A percentile compares a stretch with the other conserved stretches of the same genome.
These are phyloP conservation scores for Colletotrichum cereale DNA, from an alignment of 2,329 filamentous ascomycete species.

Conservation along the genomic window DNA sequence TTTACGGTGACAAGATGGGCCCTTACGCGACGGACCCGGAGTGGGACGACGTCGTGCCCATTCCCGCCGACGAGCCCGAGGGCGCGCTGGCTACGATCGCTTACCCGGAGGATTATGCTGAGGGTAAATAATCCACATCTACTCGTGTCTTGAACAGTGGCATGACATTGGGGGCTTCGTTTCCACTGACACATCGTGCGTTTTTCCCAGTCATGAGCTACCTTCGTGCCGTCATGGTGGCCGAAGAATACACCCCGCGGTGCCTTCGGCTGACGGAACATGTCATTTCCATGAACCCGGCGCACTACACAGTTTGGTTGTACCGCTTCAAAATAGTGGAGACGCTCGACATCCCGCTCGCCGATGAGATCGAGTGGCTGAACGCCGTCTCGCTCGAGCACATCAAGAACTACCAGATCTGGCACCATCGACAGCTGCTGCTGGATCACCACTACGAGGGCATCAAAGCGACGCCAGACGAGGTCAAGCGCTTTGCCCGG, in stretches of 20 bases:
- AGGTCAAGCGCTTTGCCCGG: constrained; percentile 68
- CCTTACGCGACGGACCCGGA: constrained; percentile 75
- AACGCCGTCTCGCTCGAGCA: constrained; percentile 85
- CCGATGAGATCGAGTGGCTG: constrained; percentile 85
- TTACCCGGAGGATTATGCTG: constrained; percentile 89
- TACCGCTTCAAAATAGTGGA: constrained; percentile 88
- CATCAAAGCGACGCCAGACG: constrained; percentile 65
- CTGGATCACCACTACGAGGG: constrained; percentile 69
- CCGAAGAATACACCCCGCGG: constrained; percentile 84
- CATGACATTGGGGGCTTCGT: background rate
- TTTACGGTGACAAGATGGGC: constrained; percentile 64
- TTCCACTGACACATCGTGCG: constrained; percentile 14
- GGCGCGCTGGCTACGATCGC: constrained; percentile 91
- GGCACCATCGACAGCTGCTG: constrained; percentile 79
- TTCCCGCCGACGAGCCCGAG: constrained; percentile 86
- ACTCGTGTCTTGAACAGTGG: background rate
- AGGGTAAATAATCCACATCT: constrained; percentile 63
- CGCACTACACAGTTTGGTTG: constrained; percentile 98
- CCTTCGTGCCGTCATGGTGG: constrained; percentile 92
- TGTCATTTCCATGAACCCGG: constrained; percentile 92
- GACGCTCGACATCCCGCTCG: constrained; percentile 72
- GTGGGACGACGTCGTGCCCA: constrained; percentile 88
- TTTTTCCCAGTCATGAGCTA: constrained; percentile 80
- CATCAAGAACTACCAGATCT: constrained; percentile 99
- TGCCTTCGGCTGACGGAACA: constrained; percentile 86